Conservation (phyloP, 2,329 filamentous ascomycete species). For the Teratosphaeria destructans region DNA sequence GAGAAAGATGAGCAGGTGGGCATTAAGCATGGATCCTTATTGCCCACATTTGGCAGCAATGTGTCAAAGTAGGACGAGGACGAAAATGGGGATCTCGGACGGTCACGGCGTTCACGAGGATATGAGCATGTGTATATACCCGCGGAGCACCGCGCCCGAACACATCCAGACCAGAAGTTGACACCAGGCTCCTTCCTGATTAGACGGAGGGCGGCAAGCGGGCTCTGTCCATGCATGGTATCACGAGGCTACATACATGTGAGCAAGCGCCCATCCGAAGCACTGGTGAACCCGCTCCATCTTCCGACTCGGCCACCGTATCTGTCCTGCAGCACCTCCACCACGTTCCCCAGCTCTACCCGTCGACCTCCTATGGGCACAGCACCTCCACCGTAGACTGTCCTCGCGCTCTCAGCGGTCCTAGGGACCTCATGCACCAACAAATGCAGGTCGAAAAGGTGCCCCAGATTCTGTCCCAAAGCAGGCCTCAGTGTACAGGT, state of each 20-base stretch:
- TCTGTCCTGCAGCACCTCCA: slow-evolving; percentile 37
- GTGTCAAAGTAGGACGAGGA: slow-evolving; percentile 10
- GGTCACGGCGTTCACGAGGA: not conserved
- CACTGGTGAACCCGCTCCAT: slow-evolving; percentile 25
- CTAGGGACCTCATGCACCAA: slow-evolving; percentile 31
- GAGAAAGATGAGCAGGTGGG: slow-evolving; percentile 63
- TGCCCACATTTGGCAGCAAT: slow-evolving; percentile 26
- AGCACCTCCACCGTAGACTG: slow-evolving; percentile 17
- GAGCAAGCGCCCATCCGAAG: slow-evolving; percentile 2
- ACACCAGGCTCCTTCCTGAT: not conserved
- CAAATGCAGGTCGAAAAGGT: slow-evolving; percentile 30
- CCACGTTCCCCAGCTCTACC: slow-evolving; percentile 22
- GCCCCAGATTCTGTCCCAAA: slow-evolving; percentile 27
- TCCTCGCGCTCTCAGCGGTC: slow-evolving; percentile 25
- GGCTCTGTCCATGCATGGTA: not conserved
- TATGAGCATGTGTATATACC: not conserved
- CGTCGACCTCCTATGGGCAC: slow-evolving; percentile 4
- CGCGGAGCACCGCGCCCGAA: not conserved
- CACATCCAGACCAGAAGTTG: not conserved
- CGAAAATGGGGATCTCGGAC: not conserved
- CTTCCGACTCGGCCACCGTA: slow-evolving; percentile 26
- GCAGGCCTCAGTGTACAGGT: slow-evolving; percentile 28
- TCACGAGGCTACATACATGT: not conserved
- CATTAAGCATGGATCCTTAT: slow-evolving; percentile 33
- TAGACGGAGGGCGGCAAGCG: not conserved